Evolutionary conservation across 768 basidiomycete genomes (phyloP).

Genomic region (Lyophyllum atratum): DNA sequence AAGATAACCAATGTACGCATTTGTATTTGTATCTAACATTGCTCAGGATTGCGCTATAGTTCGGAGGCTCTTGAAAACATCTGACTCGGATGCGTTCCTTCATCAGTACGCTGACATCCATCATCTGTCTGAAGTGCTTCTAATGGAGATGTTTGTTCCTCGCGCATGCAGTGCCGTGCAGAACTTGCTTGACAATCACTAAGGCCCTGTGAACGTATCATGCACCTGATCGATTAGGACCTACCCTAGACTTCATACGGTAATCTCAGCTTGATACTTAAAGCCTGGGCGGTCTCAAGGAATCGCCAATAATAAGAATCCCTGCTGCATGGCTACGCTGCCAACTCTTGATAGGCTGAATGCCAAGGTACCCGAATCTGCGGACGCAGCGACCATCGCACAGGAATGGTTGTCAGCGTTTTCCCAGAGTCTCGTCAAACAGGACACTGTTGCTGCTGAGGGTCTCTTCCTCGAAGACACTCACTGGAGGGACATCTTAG

Average conservation of each 20-base stretch:
- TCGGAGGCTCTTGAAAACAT: too few species aligned
- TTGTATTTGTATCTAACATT: too few species aligned
- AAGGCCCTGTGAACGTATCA: too few species aligned
- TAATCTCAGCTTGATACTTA: not conserved
- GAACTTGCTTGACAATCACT: too few species aligned
- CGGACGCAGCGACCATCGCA: slow-evolving; percentile 12
- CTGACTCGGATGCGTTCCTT: too few species aligned
- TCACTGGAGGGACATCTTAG: slow-evolving; percentile 15
- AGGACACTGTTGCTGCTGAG: slow-evolving; percentile 1
- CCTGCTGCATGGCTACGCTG: not conserved
- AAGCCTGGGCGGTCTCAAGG: not conserved
- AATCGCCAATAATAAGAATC: not conserved
- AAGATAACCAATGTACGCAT: too few species aligned
- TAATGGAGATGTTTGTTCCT: too few species aligned
- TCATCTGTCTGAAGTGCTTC: too few species aligned
- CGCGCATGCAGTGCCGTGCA: too few species aligned
- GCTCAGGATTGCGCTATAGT: too few species aligned
- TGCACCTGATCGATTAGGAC: not conserved
- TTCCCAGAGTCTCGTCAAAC: slow-evolving; percentile 7
- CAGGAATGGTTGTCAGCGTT: slow-evolving; percentile 22
- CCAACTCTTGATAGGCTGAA: slow-evolving; percentile 17
- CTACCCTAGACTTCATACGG: too few species aligned
- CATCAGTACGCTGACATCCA: too few species aligned
- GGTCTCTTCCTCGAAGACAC: slow-evolving; percentile 10
- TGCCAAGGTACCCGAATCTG: slow-evolving; percentile 3